phyloP scores from a whole-genome alignment of 1,284 basidiomycete genomes.

The Vanrija sp. region DNA sequence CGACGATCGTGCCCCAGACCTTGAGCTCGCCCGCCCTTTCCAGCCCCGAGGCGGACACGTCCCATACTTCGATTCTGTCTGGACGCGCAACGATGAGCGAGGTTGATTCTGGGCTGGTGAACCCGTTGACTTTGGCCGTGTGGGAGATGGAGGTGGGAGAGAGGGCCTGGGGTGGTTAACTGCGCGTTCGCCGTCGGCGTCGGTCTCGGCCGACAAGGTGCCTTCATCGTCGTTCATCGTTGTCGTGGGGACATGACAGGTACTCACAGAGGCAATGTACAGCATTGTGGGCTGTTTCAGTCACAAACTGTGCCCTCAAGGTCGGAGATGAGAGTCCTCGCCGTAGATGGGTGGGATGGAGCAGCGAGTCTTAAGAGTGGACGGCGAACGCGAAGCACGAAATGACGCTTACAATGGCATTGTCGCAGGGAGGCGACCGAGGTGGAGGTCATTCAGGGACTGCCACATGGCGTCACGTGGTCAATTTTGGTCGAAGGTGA shows the following conservation, averaged over 20 bases:
- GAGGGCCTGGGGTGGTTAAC: constrained; percentile 34
- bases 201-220: no score
- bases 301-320: not conserved
- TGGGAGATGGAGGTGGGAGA: constrained; percentile 46
- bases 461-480: not conserved
- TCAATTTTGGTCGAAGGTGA: not conserved
- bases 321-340: no score
- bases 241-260: no score
- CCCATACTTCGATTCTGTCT: constrained; percentile 44
- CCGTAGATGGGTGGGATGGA: not conserved
- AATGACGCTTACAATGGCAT: no score
- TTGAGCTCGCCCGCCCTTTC: constrained; percentile 25
- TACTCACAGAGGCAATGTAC: constrained; percentile 42
- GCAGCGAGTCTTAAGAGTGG: no score
- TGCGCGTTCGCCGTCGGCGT: no score
- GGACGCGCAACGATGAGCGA: constrained; percentile 45
- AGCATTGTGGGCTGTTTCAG: constrained; percentile 20
- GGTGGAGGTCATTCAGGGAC: not conserved
- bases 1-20: constrained; percentile 46
- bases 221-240: no score
- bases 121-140: constrained; percentile 26
- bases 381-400: no score
- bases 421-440: not conserved
- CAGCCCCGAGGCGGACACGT: constrained; percentile 33
- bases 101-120: constrained; percentile 23